Percentiles rank a stretch among this genome's conserved stretches.
phyloP scores from a whole-genome alignment of 371 early-diverging fungal species.

The Mortierella sp. region DNA sequence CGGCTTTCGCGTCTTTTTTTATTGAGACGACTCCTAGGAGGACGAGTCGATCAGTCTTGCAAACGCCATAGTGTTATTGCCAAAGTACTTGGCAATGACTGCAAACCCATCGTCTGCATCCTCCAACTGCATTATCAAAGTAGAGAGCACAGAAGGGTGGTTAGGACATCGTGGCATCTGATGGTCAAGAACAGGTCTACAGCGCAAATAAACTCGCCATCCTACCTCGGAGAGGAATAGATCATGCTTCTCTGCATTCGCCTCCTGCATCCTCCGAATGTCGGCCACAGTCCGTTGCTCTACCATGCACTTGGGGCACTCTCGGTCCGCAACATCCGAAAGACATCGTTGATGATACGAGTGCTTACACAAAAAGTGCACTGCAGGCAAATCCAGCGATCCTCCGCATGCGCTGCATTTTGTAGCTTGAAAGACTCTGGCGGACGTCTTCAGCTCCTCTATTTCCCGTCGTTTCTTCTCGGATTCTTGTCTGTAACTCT shows the following conservation, averaged over 20 bases:
- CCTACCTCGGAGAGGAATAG: slow-evolving; percentile 80
- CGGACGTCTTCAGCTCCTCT: slow-evolving; percentile 79
- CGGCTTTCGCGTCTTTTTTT: too few relatives aligned
- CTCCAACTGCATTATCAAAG: slow-evolving; percentile 64
- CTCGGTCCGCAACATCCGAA: slow-evolving; percentile 76
- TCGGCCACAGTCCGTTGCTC: slow-evolving; percentile 86
- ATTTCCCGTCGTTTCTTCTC: slow-evolving; percentile 80
- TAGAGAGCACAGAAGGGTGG: background rate
- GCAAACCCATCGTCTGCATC: slow-evolving; percentile 85
- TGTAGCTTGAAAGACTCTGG: slow-evolving; percentile 86
- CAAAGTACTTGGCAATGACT: slow-evolving; percentile 89
- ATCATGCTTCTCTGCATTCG: slow-evolving; percentile 79
- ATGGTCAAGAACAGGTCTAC: background rate
- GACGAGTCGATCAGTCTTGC: slow-evolving; percentile 73
- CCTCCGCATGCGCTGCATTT: slow-evolving; percentile 87
- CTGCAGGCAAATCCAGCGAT: slow-evolving; percentile 87
- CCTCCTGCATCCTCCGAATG: slow-evolving; percentile 79
- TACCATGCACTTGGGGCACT: slow-evolving; percentile 90
- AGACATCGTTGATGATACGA: slow-evolving; percentile 92
- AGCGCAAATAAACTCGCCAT: background rate
- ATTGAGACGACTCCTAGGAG: too few relatives aligned
- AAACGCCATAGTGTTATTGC: slow-evolving; percentile 86
- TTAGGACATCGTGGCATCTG: background rate
- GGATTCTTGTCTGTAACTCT: slow-evolving; percentile 83
- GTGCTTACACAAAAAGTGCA: slow-evolving; percentile 94